phyloP scores from a whole-genome alignment of 139 green algal species.

The Marvania coccoides region DNA sequence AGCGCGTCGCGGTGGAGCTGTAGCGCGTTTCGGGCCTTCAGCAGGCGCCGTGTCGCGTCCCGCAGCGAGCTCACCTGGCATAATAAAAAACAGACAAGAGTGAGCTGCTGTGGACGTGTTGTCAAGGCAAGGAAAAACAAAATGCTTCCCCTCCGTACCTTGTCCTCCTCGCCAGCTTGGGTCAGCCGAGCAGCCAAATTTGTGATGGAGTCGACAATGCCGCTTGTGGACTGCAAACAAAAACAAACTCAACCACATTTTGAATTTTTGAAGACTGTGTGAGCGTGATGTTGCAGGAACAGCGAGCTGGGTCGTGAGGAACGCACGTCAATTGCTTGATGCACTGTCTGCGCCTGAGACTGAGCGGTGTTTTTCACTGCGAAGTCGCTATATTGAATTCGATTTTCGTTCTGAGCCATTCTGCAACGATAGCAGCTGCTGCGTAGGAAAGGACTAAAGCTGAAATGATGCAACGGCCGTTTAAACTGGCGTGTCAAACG shows the following conservation, averaged over 20 bases:
- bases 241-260: too few species aligned
- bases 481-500: too few species aligned
- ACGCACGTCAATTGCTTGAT: neutral
- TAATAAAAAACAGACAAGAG: neutral
- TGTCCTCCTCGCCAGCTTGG: neutral
- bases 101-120: neutral
- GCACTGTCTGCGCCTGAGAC: neutral
- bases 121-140: neutral
- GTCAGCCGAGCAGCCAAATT: neutral
- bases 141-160: neutral
- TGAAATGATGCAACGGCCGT: too few species aligned
- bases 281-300: too few species aligned
- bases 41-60: neutral
- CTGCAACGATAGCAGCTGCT: too few species aligned
- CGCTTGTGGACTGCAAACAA: neutral
- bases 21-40: neutral
- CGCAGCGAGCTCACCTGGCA: constrained; percentile 5
- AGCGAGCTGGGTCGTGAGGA: too few species aligned
- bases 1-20: neutral
- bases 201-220: neutral
- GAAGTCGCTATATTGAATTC: too few species aligned
- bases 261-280: too few species aligned
- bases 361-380: neutral
- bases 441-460: too few species aligned
- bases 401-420: too few species aligned